phyloP scores from a whole-genome alignment of 768 basidiomycete genomes.

The Lactifluus pinguis region DNA sequence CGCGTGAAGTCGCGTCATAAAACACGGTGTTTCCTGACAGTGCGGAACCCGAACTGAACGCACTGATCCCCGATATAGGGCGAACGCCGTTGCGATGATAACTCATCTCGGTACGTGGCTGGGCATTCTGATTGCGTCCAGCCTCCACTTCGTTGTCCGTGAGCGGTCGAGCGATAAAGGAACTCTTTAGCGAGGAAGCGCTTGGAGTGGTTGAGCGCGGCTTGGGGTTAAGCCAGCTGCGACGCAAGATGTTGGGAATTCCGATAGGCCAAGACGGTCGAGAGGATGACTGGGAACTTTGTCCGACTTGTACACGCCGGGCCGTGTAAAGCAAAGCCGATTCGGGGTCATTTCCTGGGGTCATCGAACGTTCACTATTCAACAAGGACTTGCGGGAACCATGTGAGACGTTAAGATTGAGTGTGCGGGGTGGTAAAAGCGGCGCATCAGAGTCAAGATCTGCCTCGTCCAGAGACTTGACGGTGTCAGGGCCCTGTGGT shows the following conservation, averaged over 20 bases:
- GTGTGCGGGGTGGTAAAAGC: conserved; percentile 11
- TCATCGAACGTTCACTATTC: conserved; percentile 27
- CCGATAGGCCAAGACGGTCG: conserved; percentile 16
- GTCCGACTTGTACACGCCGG: conserved; percentile 32
- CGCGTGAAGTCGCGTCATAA: conserved; percentile 48
- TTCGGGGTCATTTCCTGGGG: conserved; percentile 24
- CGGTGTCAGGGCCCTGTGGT: background rate
- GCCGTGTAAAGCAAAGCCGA: conserved; percentile 44
- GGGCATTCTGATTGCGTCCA: conserved; percentile 27
- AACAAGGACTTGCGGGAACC: conserved; percentile 15
- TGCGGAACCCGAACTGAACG: conserved; percentile 32
- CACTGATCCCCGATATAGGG: conserved; percentile 51
- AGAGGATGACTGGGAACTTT: conserved; percentile 20
- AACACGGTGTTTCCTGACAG: conserved; percentile 48
- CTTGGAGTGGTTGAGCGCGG: conserved; percentile 4
- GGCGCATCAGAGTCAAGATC: conserved; percentile 11
- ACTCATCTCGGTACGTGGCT: conserved; percentile 14
- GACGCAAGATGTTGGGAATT: conserved; percentile 4
- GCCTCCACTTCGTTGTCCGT: conserved; percentile 20
- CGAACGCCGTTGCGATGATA: conserved; percentile 31
- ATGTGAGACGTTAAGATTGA: conserved; percentile 3
- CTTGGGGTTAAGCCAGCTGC: conserved; percentile 19
- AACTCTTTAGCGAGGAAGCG: conserved; percentile 1
- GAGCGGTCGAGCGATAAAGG: conserved; percentile 5
- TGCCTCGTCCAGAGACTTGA: background rate